Evolutionary conservation across 495 filamentous ascomycete genomes (phyloP).

Genomic region (Penicillium angulare): DNA sequence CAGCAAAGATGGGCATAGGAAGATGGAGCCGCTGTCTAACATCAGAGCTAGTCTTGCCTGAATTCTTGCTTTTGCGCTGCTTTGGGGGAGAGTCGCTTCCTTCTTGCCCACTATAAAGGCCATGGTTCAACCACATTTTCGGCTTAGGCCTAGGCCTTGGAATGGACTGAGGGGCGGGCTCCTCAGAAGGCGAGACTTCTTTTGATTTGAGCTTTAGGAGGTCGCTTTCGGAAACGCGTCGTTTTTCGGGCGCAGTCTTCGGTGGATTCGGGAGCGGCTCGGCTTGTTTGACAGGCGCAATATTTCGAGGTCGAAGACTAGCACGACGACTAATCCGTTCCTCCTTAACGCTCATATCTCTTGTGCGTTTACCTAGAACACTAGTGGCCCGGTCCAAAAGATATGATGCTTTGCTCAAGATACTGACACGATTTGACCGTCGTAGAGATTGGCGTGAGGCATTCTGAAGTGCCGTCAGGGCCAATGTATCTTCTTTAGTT

Average conservation of each 20-base stretch:
- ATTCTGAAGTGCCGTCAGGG: constrained; percentile 12
- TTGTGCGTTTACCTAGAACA: constrained; percentile 56
- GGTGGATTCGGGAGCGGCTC: constrained; percentile 13
- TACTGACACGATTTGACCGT: constrained; percentile 40
- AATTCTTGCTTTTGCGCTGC: constrained; percentile 58
- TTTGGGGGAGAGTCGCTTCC: constrained; percentile 60
- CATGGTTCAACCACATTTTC: constrained; percentile 77
- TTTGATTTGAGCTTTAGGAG: constrained; percentile 42
- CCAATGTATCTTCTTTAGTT: constrained; percentile 43
- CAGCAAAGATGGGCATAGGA: constrained; percentile 68
- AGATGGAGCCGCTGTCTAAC: constrained; percentile 44
- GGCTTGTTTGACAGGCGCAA: constrained; percentile 32
- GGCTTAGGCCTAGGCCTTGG: constrained; percentile 36
- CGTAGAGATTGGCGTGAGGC: constrained; percentile 22
- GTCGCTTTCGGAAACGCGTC: constrained; percentile 50
- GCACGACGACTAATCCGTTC: constrained; percentile 41
- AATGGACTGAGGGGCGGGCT: constrained; percentile 33
- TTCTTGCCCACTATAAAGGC: constrained; percentile 87
- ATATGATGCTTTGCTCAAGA: constrained; percentile 45
- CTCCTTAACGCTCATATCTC: constrained; percentile 41
- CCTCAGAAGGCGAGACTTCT: constrained; percentile 32
- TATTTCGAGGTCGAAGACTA: constrained; percentile 40
- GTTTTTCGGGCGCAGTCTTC: constrained; percentile 45
- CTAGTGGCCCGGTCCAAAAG: constrained; percentile 41
- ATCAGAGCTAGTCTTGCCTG: constrained; percentile 42